Evolutionary conservation across 345 rosid species (phyloP).

Genomic region (Brassica napus): DNA sequence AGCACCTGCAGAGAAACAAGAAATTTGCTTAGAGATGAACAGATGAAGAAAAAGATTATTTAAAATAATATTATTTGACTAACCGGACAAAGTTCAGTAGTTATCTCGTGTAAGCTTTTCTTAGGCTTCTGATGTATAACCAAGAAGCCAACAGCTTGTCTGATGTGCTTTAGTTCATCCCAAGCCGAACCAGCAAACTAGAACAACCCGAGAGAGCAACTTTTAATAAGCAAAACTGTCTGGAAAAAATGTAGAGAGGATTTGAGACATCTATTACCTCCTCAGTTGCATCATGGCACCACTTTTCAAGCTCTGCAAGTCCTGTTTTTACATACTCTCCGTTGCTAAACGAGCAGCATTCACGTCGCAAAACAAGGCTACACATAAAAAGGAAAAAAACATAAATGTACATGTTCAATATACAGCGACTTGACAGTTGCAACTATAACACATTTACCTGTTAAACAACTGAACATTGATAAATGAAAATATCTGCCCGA

Average conservation of each 20-base stretch:
- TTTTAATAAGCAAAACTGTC: conserved; percentile 9
- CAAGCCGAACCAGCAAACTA: conserved; percentile 87
- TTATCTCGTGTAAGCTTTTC: conserved; percentile 85
- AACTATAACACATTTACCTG: conserved; percentile 54
- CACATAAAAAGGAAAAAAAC: conserved; percentile 14
- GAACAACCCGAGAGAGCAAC: conserved; percentile 27
- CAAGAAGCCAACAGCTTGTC: conserved; percentile 98
- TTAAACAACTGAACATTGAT: conserved; percentile 93
- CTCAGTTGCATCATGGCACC: conserved; percentile 82
- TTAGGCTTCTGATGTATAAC: conserved; percentile 99
- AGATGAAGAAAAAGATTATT: background rate
- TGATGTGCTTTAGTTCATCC: conserved; percentile 94
- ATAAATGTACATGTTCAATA: conserved; percentile 7
- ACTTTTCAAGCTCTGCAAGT: conserved; percentile 82
- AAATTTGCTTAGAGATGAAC: conserved; percentile 1
- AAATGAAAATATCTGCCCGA: conserved; percentile 88
- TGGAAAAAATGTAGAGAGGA: background rate
- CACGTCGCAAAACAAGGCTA: conserved; percentile 95
- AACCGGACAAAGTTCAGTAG: conserved; percentile 88
- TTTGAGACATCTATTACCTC: conserved; percentile 54
- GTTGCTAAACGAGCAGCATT: conserved; percentile 97
- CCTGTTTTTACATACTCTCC: conserved; percentile 96
- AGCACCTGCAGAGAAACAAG: conserved; percentile 64
- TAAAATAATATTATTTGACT: conserved; percentile 27
- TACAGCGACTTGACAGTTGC: background rate